Evolutionary conservation across 495 filamentous ascomycete species (phyloP), one percentile per base, ranked within the genome.

Genomic region (Podospora pseudocomata): DNA sequence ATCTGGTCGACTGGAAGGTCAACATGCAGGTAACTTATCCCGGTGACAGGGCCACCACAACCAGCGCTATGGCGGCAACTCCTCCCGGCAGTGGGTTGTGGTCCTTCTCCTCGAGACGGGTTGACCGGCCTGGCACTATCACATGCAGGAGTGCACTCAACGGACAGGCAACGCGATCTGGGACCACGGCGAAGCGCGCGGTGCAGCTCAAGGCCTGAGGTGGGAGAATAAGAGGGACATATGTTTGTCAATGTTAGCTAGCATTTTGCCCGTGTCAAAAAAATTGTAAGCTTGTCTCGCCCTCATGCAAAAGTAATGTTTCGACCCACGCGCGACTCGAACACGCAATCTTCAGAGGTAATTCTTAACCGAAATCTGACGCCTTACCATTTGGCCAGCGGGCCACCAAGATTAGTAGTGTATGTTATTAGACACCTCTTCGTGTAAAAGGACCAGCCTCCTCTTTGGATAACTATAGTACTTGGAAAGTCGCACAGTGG

Each of bases 1-100:
- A 73, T 60, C 60, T 70, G 4, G 68, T 70, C 2, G 71, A 73
- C 13, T 49, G 16, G 34, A 68, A 65, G 60, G 66, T 73, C n/a
- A 63, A 49, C 60, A 73, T 73, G 71, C 49, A 34, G 18, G 68
- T 73, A 3, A 73, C 71, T 13, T 70, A 73, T 27, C 71, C 71
- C n/a, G 71, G 66, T 19, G 71, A 73, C 39, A 19, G 30, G 2
- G 71, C 58, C 0, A 26, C 56, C 19, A 65, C 68, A 1, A 73
- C 71, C 4, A 30, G 39, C 16, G 30, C 64, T 11, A 73, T 73
- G 71, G 63, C 71, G 1, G 68, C 71, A 5, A 70, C 71, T 2
- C 71, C 71, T 18, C 65, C 71, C 1, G 63, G 64, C 15, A 73
- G 66, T n/a, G 71, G 71, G 0, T n/a, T 32, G 19, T 73, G 71